Base-by-base conservation (phyloP, 2,329 filamentous ascomycete genomes). In the Curvularia hawaiiensis region DNA sequence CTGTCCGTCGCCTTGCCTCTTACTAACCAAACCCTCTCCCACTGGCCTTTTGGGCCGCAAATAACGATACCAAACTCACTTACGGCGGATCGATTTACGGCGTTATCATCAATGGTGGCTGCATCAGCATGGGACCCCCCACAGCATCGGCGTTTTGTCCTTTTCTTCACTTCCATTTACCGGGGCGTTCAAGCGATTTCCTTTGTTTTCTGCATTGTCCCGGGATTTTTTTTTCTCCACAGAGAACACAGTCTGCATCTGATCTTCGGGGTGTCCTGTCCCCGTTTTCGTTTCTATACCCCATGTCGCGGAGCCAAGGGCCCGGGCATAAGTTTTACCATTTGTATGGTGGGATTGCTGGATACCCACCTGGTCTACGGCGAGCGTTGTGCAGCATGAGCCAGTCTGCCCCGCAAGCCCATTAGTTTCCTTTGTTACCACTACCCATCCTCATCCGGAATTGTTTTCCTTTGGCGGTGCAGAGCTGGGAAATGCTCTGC, bases 1-100 rank as follows among this genome's bases (percentile, higher is more conserved):
- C 68, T 56, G 66, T 71, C 31, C 72, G 74, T 63, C 72, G 75
- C 56, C 72, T 76, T 70, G 75, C 75, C 46, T 76, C 75, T 16
- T 77, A 77, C 62, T 77, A 62, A 74, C 57, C 33, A 35, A 61
- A 24, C 46, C 59, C 57, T 55, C 54, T 55, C 26, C 6, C 9
- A 53, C 35, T 56, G 61, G 55, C 64, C 61, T 51, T 68, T 68
- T 59, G 66, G 66, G 72, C 65, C 69, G 10, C 70, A 61, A 61
- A 63, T 68, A 58, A 76, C 59, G 70, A 75, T 70, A 61, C 62
- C 64, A 56, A 64, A 62, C 64, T 61, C 62, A 60, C 22, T 60
- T 57, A 76, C 60, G 74, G 73, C 68, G 69, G 68, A 68, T 64
- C 67, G 67, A 73, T 59, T 65, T 54, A 73, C 53, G 74, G 75